Evolutionary conservation across 1,284 basidiomycete species (phyloP), one percentile per base, ranked within the genome.

Genomic region (Microbotryum violaceum): DNA sequence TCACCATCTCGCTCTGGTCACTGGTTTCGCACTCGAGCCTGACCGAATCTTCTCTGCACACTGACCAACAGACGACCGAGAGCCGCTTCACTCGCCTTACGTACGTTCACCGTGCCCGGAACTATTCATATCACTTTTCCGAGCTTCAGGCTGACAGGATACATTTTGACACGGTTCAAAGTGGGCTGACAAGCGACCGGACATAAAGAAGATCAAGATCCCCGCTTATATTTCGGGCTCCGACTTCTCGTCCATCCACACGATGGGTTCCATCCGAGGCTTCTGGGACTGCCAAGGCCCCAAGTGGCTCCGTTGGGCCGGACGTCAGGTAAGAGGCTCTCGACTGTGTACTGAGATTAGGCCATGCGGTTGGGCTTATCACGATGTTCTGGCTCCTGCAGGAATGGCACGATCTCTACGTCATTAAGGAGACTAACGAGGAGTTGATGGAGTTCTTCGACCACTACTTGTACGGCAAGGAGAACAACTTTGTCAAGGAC

Each of bases 391-490:
- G 25, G 1, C 25, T 7, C n/a, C 10, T 12, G 9, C 31, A 53
- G 58, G 49, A 60, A 61, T 54, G 65, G 67, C 53, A 61, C 56
- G 62, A 62, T 52, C 53, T 54, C 37, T 58, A 59, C 53, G 37
- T 23, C 23, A 50, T 66, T 23, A 65, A 58, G 14, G 69, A 71
- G 53, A 64, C 59, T 16, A 51, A 63, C 31, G 58, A 57, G 31
- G 70, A 71, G 60, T 64, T 71, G 42, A 63, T 57, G 58, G 55
- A 57, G 16, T 71, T 69, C 64, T 71, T 67, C 42, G 70, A 71
- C 64, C 56, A 56, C 49, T 71, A 69, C 63, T 62, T 69, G 54
- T 63, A 64, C 56, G 69, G 65, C 58, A 61, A 65, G 60, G 47
- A 66, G 49, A 71, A 71, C 53, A 65, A 60, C 48, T 71, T 70